phyloP scores from a whole-genome alignment of 495 filamentous ascomycete genomes.

The Bathelium albidoporum region DNA sequence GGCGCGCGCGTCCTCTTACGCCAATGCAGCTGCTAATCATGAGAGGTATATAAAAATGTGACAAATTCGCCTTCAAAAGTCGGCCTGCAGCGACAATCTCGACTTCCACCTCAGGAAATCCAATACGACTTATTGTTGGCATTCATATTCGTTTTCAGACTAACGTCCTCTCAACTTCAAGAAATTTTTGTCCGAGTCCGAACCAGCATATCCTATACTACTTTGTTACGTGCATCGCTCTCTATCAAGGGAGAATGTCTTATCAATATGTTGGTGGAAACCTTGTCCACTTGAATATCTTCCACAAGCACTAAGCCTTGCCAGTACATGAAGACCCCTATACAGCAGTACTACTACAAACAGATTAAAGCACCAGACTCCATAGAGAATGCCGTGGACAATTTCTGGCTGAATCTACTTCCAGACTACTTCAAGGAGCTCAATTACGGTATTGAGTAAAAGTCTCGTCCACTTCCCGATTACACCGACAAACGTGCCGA shows the following conservation, averaged over 20 bases:
- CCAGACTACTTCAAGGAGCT: slow-evolving; percentile 6
- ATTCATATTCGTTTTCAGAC: neutral
- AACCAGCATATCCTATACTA: neutral
- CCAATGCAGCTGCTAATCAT: neutral
- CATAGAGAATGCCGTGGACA: slow-evolving; percentile 6
- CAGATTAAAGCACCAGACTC: slow-evolving; percentile 3
- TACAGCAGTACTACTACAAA: slow-evolving; percentile 5
- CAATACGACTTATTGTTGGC: neutral
- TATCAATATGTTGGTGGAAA: slow-evolving; percentile 5
- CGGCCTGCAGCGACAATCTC: neutral
- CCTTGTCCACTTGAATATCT: neutral
- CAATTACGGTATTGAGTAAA: slow-evolving; percentile 5
- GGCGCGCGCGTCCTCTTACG: neutral
- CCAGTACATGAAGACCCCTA: slow-evolving; percentile 5
- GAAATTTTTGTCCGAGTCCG: neutral
- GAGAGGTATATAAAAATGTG: neutral
- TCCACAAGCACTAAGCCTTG: slow-evolving; percentile 1
- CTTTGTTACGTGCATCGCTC: neutral
- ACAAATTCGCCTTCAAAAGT: neutral
- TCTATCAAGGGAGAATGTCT: neutral
- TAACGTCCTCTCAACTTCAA: neutral
- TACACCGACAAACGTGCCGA: slow-evolving; percentile 1
- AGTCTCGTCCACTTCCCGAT: slow-evolving; percentile 4
- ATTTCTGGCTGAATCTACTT: slow-evolving; percentile 6
- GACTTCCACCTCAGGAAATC: neutral